Percentiles rank a stretch among this genome's conserved stretches.
Evolutionary conservation across 805 yeast genomes (phyloP).

Genomic region (Kodamaea kaohsiungensis): DNA sequence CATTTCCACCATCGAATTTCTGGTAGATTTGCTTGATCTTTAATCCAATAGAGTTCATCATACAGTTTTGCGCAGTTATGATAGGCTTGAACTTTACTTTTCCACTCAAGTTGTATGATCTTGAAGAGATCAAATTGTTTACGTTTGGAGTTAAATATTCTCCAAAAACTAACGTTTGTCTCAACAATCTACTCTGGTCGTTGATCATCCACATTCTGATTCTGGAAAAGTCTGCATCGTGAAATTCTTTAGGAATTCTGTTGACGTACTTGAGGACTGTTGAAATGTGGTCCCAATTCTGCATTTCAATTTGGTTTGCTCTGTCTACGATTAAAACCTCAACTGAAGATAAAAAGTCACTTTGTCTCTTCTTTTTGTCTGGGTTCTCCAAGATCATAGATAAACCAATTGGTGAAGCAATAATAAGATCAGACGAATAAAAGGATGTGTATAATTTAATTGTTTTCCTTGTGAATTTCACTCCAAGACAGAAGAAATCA

Average conservation of each 20-base stretch:
- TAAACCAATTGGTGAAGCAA: conserved; percentile 92
- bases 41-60: conserved; percentile 65
- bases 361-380: conserved; percentile 57
- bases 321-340: conserved; percentile 81
- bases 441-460: conserved; percentile 82
- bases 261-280: conserved; percentile 69
- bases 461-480: conserved; percentile 86
- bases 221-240: conserved; percentile 87
- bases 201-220: conserved; percentile 92
- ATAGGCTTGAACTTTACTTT: conserved; percentile 55
- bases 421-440: conserved; percentile 78
- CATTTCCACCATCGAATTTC: conserved; percentile 55
- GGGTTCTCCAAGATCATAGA: conserved; percentile 68
- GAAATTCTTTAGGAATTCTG: conserved; percentile 69
- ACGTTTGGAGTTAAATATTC: conserved; percentile 80
- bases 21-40: conserved; percentile 69
- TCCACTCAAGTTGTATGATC: conserved; percentile 59
- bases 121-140: conserved; percentile 54
- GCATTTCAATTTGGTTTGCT: conserved; percentile 84
- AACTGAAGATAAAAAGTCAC: conserved; percentile 85
- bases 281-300: conserved; percentile 84
- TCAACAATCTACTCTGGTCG: conserved; percentile 67
- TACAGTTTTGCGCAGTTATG: conserved; percentile 48
- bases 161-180: conserved; percentile 80
- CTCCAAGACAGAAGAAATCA: conserved; percentile 89